These are phyloP conservation scores for Cyclocybe aegerita DNA, from an alignment of 768 basidiomycete species.

Conservation along the genomic window DNA sequence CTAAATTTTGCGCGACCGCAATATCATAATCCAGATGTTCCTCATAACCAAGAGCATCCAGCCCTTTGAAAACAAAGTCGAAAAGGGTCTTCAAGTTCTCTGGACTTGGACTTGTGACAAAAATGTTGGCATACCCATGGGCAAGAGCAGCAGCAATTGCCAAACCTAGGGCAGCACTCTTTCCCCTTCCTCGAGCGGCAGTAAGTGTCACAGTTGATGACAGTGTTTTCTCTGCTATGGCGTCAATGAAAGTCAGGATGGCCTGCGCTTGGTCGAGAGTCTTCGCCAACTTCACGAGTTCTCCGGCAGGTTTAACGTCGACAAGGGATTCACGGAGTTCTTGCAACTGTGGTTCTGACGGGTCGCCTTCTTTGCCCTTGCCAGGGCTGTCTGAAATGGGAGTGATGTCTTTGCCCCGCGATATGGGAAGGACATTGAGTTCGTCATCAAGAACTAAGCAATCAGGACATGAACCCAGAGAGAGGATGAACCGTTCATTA, in stretches of 20 bases:
- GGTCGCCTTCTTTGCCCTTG: constrained; percentile 31
- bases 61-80: constrained; percentile 95
- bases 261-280: constrained; percentile 96
- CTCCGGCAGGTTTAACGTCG: constrained; percentile 84
- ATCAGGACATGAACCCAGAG: constrained; percentile 88
- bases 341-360: constrained; percentile 60
- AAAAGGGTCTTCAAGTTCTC: constrained; percentile 98
- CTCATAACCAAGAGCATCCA: constrained; percentile 93
- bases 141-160: constrained; percentile 91
- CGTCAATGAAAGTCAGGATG: constrained; percentile 91
- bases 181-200: constrained; percentile 92
- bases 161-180: constrained; percentile 94
- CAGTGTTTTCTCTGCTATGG: constrained; percentile 89
- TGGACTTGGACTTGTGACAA: constrained; percentile 95
- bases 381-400: constrained; percentile 50
- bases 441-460: constrained; percentile 97
- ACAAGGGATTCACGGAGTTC: constrained; percentile 76
- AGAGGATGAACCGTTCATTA: constrained; percentile 98
- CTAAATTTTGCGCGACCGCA: constrained; percentile 86
- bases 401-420: constrained; percentile 89
- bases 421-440: constrained; percentile 95
- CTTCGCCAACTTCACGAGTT: constrained; percentile 86
- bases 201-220: constrained; percentile 95
- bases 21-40: constrained; percentile 99
- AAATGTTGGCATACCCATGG: constrained; percentile 96